Base-by-base conservation (phyloP, 2,329 filamentous ascomycete genomes). In the Penicillium sp. region DNA sequence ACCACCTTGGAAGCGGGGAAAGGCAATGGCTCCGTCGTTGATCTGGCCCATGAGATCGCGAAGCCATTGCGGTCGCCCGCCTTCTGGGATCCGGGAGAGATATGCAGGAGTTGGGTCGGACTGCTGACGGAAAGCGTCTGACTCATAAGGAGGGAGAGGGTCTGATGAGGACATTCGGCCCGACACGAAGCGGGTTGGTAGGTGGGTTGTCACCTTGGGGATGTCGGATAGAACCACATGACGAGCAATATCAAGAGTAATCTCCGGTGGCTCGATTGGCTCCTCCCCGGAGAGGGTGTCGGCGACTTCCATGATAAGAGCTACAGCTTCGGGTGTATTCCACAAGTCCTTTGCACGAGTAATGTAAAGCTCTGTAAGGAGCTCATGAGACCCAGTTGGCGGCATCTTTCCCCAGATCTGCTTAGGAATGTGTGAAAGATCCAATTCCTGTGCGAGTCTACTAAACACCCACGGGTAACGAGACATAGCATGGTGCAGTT, bases 401-500 rank as follows among this genome's bases (percentile, higher is more conserved):
- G 89, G 83, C 63, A 84, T 80, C 55, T 86, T 81, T 47, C 89
- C 92, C 93, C 94, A 97, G 29, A 97, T 82, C 0, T 85, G 82
- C 31, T 86, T 86, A 1, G 94, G 92, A 7, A 89, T 78, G 6
- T 82, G 80, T 13, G 90, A 87, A 28, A 96, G 79, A 57, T 87
- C 85, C 24, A 97, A 78, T 44, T 90, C 88, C 62, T 89, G 86
- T 68, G 93, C 94, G 4, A 99, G 76, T 21, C 85, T 80, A 49
- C 83, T 85, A 63, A 93, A 91, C 2, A 96, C 79, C 90, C 92
- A 99, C 0, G 94, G 93, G 48, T 90, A 84, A 26, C 77, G 78
- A 51, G 84, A 79, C 69, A 96, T 88, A 2, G 90, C 88, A 7
- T 79, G 76, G 5, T 79, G 76, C 7, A 97, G 79, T 6, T 84